phyloP scores from a whole-genome alignment of 768 basidiomycete genomes.

The Tubosaeta brunneosetosa region DNA sequence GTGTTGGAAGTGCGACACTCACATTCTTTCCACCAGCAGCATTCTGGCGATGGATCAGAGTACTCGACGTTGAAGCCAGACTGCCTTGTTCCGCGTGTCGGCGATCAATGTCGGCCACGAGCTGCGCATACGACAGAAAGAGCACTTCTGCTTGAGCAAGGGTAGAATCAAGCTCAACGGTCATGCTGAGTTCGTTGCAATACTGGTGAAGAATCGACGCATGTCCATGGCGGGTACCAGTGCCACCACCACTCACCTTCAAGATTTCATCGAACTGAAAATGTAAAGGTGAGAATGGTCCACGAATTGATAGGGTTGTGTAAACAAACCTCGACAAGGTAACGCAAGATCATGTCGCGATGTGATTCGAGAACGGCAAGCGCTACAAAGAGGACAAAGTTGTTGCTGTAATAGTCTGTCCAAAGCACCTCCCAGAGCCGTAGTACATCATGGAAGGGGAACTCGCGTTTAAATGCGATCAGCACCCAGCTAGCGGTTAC shows the following conservation, averaged over 20 bases:
- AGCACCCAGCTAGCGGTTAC: constrained; percentile 66
- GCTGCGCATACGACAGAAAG: constrained; percentile 84
- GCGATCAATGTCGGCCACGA: constrained; percentile 87
- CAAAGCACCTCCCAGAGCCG: constrained; percentile 91
- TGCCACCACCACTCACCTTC: constrained; percentile 18
- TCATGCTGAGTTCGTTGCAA: constrained; percentile 92
- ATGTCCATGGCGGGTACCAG: background rate
- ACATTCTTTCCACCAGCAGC: constrained; percentile 16
- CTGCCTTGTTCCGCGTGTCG: constrained; percentile 55
- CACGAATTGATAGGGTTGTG: background rate
- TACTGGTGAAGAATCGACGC: constrained; percentile 44
- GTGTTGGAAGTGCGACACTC: constrained; percentile 39
- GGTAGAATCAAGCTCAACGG: constrained; percentile 94
- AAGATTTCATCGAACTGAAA: constrained; percentile 56
- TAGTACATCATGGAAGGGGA: constrained; percentile 86
- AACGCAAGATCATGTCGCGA: constrained; percentile 90
- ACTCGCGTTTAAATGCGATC: constrained; percentile 95
- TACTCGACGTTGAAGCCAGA: constrained; percentile 16
- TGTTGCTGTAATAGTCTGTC: constrained; percentile 85
- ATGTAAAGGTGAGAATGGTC: constrained; percentile 3
- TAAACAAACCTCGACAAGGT: constrained; percentile 78
- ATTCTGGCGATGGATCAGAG: constrained; percentile 33
- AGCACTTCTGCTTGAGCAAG: constrained; percentile 96
- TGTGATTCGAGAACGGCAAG: constrained; percentile 93
- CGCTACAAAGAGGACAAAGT: constrained; percentile 91